phyloP scores from a whole-genome alignment of 805 yeast genomes.

The Lipomyces kockii region DNA sequence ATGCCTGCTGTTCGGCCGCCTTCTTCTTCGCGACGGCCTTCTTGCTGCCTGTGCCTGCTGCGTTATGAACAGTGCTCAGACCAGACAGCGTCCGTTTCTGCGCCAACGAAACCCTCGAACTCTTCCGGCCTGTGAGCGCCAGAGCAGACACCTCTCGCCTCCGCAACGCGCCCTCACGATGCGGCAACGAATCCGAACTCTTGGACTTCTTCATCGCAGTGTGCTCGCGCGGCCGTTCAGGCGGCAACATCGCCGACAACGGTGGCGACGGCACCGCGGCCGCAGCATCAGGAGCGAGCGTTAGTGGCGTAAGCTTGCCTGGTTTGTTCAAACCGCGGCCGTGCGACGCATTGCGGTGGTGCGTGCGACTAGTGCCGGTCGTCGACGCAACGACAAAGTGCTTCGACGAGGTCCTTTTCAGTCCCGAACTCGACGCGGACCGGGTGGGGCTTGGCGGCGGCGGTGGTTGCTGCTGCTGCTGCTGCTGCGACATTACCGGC shows the following conservation, averaged over 20 bases:
- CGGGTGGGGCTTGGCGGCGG: conserved; percentile 10
- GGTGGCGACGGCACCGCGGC: conserved; percentile 10
- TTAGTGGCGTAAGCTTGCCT: conserved; percentile 23
- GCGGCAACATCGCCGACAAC: conserved; percentile 12
- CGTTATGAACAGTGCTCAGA: conserved; percentile 1
- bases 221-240: conserved; percentile 1
- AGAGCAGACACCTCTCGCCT: conserved; percentile 16
- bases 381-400: conserved; percentile 31
- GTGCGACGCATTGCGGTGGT: conserved; percentile 31
- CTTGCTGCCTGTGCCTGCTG: background rate
- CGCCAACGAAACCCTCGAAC: conserved; percentile 27
- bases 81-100: conserved; percentile 24
- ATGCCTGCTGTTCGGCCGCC: background rate
- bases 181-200: conserved; percentile 30
- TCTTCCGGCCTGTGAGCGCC: conserved; percentile 26
- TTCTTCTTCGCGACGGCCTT: conserved; percentile 6
- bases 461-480: conserved; percentile 1
- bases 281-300: conserved; percentile 4
- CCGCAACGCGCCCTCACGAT: conserved; percentile 10
- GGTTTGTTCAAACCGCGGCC: conserved; percentile 29
- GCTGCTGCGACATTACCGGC: conserved; percentile 8
- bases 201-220: conserved; percentile 20
- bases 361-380: conserved; percentile 13
- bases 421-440: conserved; percentile 11
- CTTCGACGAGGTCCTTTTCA: conserved; percentile 26